A percentile compares a stretch with the other conserved stretches of the same genome.
phyloP scores from a whole-genome alignment of 805 yeast species.

The Candida schatavii region DNA sequence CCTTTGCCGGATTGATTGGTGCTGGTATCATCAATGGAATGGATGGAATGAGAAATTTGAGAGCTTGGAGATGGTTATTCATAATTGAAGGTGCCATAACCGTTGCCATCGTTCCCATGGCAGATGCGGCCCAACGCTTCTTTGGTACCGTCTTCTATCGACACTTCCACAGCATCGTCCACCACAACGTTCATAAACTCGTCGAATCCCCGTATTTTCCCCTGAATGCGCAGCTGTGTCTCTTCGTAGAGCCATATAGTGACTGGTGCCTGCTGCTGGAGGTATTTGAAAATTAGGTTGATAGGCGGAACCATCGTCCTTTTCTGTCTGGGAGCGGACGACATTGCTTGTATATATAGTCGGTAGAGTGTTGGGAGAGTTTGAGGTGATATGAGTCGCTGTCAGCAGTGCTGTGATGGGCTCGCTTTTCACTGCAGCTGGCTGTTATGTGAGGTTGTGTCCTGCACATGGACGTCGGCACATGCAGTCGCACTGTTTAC shows the following conservation, averaged over 20 bases:
- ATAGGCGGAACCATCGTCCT: conserved; percentile 77
- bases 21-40: conserved; percentile 16
- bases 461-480: too few relatives aligned
- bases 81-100: neutral
- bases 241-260: conserved; percentile 91
- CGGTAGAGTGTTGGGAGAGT: too few relatives aligned
- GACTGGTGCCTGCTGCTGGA: conserved; percentile 79
- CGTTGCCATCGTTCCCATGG: too few relatives aligned
- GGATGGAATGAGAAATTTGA: conserved; percentile 39
- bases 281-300: conserved; percentile 79
- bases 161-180: conserved; percentile 64
- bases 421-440: too few relatives aligned
- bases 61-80: conserved; percentile 53
- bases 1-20: conserved; percentile 53
- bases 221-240: conserved; percentile 70
- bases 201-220: conserved; percentile 88
- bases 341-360: too few relatives aligned
- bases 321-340: conserved; percentile 14
- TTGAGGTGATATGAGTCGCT: too few relatives aligned
- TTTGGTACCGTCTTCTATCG: conserved; percentile 46
- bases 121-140: conserved; percentile 66
- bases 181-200: conserved; percentile 88
- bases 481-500: too few relatives aligned
- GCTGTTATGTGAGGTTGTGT: too few relatives aligned
- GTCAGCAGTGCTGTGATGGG: too few relatives aligned